Percentiles rank a stretch among this genome's conserved stretches.
Conservation (phyloP, 805 yeast species). For the Candida endomychidarum region DNA sequence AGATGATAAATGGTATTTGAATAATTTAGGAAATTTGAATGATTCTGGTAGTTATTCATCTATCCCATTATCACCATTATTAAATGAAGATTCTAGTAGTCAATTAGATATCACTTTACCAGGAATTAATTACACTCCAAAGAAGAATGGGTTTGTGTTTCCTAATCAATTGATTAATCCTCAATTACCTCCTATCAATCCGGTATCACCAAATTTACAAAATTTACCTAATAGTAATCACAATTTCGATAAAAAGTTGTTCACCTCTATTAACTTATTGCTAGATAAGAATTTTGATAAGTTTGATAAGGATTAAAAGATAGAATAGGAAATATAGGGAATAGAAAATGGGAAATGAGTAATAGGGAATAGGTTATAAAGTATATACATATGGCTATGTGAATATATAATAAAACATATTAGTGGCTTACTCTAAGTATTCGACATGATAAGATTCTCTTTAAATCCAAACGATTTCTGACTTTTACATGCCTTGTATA, state of each 20-base stretch:
- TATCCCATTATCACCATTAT: constrained; percentile 30
- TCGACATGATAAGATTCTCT: too few species aligned
- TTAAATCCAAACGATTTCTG: too few species aligned
- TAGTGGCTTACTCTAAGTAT: too few species aligned
- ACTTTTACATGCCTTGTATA: too few species aligned
- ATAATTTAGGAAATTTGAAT: constrained; percentile 1
- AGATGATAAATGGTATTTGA: constrained; percentile 10
- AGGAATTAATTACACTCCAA: constrained; percentile 10
- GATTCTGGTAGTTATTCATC: constrained; percentile 10
- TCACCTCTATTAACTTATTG: constrained; percentile 4
- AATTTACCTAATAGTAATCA: constrained; percentile 3
- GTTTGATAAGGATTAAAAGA: constrained; percentile 1
- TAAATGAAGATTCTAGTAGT: constrained; percentile 22
- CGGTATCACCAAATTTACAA: constrained; percentile 23
- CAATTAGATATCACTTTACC: constrained; percentile 15
- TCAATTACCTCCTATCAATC: constrained; percentile 37
- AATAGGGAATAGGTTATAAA: too few species aligned
- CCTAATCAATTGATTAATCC: constrained; percentile 22
- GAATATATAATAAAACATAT: too few species aligned
- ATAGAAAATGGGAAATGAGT: not conserved
- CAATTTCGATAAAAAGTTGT: constrained; percentile 6
- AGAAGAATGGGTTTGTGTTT: constrained; percentile 13
- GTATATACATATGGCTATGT: too few species aligned
- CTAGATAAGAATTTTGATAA: constrained; percentile 8
- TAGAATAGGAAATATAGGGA: not conserved